Evolutionary conservation across 2,329 filamentous ascomycete species (phyloP).

Genomic region (Ophiocordyceps polyrhachis-furcata): DNA sequence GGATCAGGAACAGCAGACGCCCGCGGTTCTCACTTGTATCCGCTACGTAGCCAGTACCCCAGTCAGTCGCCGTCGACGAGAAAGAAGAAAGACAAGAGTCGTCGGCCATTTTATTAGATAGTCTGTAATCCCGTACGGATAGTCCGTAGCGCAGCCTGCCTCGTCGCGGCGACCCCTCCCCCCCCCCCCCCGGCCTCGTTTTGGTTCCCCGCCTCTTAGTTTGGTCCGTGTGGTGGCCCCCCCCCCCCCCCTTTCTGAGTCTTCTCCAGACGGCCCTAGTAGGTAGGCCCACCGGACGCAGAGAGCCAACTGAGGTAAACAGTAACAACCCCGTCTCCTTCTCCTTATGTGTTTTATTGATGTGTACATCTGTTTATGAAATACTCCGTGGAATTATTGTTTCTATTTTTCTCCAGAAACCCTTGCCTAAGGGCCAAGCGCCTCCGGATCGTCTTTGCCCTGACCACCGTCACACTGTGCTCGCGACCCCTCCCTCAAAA

Average conservation of each 20-base stretch:
- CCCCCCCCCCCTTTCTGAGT: neutral
- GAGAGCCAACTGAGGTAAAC: too few species aligned
- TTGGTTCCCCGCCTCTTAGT: neutral
- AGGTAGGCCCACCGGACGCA: conserved; percentile 1
- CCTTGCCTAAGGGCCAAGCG: neutral
- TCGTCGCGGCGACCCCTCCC: neutral
- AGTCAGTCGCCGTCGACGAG: too few species aligned
- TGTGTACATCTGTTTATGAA: too few species aligned
- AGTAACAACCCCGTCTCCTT: too few species aligned
- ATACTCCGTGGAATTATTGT: too few species aligned
- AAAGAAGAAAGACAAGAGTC: too few species aligned
- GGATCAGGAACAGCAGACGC: neutral
- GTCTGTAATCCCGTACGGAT: neutral
- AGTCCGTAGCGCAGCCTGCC: too few species aligned
- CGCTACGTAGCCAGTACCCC: neutral
- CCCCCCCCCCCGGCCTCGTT: neutral
- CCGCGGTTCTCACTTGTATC: neutral
- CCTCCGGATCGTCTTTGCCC: conserved; percentile 1
- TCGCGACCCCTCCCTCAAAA: conserved; percentile 2
- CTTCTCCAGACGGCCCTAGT: conserved; percentile 1
- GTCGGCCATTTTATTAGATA: too few species aligned
- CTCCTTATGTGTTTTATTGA: too few species aligned
- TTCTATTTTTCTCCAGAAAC: neutral
- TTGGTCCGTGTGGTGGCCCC: neutral
- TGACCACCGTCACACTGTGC: conserved; percentile 4